phyloP scores from a whole-genome alignment of 306 rosid genomes.

The Leucaena leucocephala region DNA sequence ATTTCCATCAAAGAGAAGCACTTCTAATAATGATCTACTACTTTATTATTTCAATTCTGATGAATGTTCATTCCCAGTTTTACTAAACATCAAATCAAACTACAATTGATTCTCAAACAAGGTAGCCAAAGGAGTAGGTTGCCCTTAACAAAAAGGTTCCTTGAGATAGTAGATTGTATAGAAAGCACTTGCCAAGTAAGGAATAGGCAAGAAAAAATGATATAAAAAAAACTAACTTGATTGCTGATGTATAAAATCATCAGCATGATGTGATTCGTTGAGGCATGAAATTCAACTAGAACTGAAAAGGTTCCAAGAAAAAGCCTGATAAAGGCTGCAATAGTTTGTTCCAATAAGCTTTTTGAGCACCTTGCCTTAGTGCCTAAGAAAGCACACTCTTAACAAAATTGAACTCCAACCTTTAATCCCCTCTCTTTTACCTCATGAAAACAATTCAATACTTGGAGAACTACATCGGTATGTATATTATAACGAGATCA shows the following conservation, averaged over 20 bases:
- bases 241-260: neutral
- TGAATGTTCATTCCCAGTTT: neutral
- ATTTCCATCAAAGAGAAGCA: neutral
- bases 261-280: neutral
- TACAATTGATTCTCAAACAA: neutral
- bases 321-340: neutral
- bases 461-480: neutral
- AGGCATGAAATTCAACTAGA: neutral
- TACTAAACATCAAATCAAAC: neutral
- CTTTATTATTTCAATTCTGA: neutral
- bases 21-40: neutral
- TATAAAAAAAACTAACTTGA: neutral
- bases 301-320: neutral
- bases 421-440: neutral
- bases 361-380: slow-evolving; percentile 5
- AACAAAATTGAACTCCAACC: slow-evolving; percentile 27
- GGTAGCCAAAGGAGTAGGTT: neutral
- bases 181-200: neutral
- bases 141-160: neutral
- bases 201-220: neutral
- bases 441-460: slow-evolving; percentile 20
- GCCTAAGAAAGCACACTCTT: slow-evolving; percentile 20
- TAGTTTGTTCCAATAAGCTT: neutral
- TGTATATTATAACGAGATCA: slow-evolving; percentile 3
- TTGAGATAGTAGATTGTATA: neutral